These are phyloP conservation scores for Knufia petricola DNA, from an alignment of 2,329 filamentous ascomycete species.

Conservation along the genomic window DNA sequence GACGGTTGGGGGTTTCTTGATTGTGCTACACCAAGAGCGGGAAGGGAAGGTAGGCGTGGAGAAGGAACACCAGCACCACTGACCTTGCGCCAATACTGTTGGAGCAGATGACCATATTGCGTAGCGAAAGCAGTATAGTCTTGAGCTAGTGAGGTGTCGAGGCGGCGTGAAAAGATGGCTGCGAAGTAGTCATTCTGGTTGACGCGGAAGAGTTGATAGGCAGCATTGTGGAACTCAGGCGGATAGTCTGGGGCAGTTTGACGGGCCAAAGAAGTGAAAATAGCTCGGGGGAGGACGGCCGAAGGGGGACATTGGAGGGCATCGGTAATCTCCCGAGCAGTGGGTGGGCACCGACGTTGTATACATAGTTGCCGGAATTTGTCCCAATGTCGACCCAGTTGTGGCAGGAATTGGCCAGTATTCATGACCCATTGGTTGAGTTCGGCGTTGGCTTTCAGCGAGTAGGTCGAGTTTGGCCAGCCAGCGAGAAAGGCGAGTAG, in stretches of 20 bases:
- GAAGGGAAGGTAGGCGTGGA: background rate
- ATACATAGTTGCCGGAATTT: constrained; percentile 3
- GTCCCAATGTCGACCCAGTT: constrained; percentile 36
- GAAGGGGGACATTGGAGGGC: constrained; percentile 8
- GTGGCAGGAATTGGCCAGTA: constrained; percentile 38
- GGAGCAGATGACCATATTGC: background rate
- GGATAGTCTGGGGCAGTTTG: background rate
- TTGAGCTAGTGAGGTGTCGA: background rate
- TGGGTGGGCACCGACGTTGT: constrained; percentile 10
- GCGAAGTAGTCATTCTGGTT: constrained; percentile 41
- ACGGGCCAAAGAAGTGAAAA: constrained; percentile 29
- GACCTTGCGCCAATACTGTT: background rate
- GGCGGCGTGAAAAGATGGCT: constrained; percentile 42
- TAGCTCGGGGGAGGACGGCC: constrained; percentile 8
- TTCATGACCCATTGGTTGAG: constrained; percentile 21
- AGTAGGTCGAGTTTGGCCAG: constrained; percentile 36
- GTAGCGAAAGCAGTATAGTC: background rate
- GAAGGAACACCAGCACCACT: background rate
- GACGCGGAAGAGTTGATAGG: background rate
- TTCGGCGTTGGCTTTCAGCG: constrained; percentile 17
- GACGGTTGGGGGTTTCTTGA: background rate
- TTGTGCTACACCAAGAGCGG: background rate
- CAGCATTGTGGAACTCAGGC: background rate
- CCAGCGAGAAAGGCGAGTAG: constrained; percentile 38
- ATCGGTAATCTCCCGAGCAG: constrained; percentile 27